Base-by-base conservation (phyloP, 345 rosid species). In the Sisymbrium altissimum region DNA sequence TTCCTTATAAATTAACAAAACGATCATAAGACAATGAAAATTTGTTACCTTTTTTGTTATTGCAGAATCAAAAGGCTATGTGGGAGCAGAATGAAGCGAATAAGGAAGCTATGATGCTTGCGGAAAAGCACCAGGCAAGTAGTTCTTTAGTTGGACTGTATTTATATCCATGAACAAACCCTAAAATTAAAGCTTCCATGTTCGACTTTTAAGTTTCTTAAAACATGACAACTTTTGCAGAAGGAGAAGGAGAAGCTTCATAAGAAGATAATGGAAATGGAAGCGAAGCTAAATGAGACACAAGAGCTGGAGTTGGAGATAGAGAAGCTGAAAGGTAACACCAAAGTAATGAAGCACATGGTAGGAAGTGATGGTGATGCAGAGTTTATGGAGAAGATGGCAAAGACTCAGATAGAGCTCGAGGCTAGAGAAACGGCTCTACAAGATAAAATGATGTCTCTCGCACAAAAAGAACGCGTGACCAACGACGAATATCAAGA, bases 261-360 rank as follows among this genome's bases (percentile, higher is more conserved):
- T 68, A 35, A 32, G 58, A 77, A 79, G 70, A 76, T 85, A 52
- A 53, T 79, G 73, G 84, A 81, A 52, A 81, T 86, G 55, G 82
- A 87, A 45, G 83, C 72, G 17, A 68, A 81, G 48, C 86, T 91
- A 35, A 87, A 87, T 77, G 85, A 78, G n/a, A 87, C 75, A 4
- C 95, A 87, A 78, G 84, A 85, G 9, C 14, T 91, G 68, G 89
- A 87, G 75, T 62, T 86, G 84, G 91, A 86, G 82, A 83, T 87
- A 53, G 88, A 91, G 87, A 83, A 81, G 19, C 48, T 89, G 81
- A 87, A 79, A 66, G 87, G 91, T 0, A 66, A 61, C 32, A 71
- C 74, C 44, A 70, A 80, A 67, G 86, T 89, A n/a, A 85, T 80
- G 86, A 83, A 80, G 48, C 87, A 85, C 74, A 81, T 87, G 88